Percentiles rank a stretch among this genome's conserved stretches.
These are phyloP conservation scores for Acer yangbiense DNA, from an alignment of 345 rosid species.

Conservation along the genomic window DNA sequence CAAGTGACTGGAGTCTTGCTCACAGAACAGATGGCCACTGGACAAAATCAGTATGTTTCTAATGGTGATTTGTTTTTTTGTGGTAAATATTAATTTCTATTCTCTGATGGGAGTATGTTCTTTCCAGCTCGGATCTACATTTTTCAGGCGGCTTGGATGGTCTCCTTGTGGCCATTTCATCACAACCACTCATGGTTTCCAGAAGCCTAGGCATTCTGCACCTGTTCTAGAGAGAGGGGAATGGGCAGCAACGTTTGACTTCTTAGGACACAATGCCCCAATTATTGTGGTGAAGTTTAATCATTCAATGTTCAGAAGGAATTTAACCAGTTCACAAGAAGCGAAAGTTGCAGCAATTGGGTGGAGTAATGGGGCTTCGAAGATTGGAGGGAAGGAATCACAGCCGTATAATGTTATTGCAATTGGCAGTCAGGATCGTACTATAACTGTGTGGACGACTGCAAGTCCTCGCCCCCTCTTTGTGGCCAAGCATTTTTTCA, in stretches of 20 bases:
- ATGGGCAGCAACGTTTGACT: conserved; percentile 98
- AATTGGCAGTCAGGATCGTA: conserved; percentile 99
- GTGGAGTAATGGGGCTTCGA: conserved; percentile 86
- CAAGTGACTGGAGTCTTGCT: conserved; percentile 97
- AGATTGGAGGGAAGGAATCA: conserved; percentile 77
- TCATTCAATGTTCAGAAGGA: conserved; percentile 89
- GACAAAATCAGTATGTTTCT: conserved; percentile 85
- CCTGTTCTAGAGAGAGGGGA: conserved; percentile 99
- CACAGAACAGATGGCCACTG: conserved; percentile 97
- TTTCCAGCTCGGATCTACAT: conserved; percentile 93
- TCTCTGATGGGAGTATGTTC: conserved; percentile 27
- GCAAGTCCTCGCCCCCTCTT: conserved; percentile 96
- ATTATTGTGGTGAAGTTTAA: conserved; percentile 93
- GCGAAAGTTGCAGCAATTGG: conserved; percentile 56
- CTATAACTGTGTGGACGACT: conserved; percentile 99
- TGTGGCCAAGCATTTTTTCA: conserved; percentile 96
- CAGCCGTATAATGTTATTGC: conserved; percentile 95
- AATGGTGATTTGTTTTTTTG: background rate
- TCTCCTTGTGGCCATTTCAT: conserved; percentile 99
- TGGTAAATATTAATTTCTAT: conserved; percentile 11
- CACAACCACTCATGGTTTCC: conserved; percentile 98
- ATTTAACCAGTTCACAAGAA: conserved; percentile 52
- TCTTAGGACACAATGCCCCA: conserved; percentile 98
- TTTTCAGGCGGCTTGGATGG: conserved; percentile 99
- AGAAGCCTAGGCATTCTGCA: conserved; percentile 99